These are phyloP conservation scores for Hysterangium stoloniferum DNA, from an alignment of 768 basidiomycete species.

Conservation along the genomic window DNA sequence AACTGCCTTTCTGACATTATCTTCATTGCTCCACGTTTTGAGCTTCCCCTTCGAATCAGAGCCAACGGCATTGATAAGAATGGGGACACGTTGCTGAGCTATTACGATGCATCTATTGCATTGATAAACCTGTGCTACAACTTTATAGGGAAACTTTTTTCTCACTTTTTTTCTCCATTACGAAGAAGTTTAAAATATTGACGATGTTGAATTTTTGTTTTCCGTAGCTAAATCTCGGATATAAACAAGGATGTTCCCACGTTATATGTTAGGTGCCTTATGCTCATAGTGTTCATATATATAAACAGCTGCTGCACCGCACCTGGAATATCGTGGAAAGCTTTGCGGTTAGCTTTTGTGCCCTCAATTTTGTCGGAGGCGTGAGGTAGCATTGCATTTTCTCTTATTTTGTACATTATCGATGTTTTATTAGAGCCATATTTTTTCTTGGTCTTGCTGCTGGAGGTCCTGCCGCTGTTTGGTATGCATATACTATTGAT, in stretches of 20 bases:
- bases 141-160: constrained; percentile 83
- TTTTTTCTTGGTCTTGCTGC: constrained; percentile 77
- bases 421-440: constrained; percentile 49
- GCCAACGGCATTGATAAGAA: background rate
- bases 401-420: background rate
- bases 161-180: constrained; percentile 37
- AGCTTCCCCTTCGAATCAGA: constrained; percentile 16
- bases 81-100: constrained; percentile 43
- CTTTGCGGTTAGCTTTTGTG: constrained; percentile 82
- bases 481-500: constrained; percentile 33
- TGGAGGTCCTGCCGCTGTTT: constrained; percentile 82
- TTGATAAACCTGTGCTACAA: constrained; percentile 97
- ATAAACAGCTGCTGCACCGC: constrained; percentile 70
- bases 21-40: constrained; percentile 23
- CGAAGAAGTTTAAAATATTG: constrained; percentile 40
- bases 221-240: constrained; percentile 62
- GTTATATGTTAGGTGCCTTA: background rate
- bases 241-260: constrained; percentile 54
- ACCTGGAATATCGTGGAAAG: constrained; percentile 78
- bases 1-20: constrained; percentile 22
- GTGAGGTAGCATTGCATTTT: constrained; percentile 52
- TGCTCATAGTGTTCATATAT: constrained; percentile 1
- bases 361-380: constrained; percentile 83
- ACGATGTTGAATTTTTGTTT: constrained; percentile 30
- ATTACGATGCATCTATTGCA: constrained; percentile 96